A percentile compares a stretch with the other conserved stretches of the same genome.
These are phyloP conservation scores for Dactylellina haptotyla DNA, from an alignment of 2,329 filamentous ascomycete genomes.

Conservation along the genomic window DNA sequence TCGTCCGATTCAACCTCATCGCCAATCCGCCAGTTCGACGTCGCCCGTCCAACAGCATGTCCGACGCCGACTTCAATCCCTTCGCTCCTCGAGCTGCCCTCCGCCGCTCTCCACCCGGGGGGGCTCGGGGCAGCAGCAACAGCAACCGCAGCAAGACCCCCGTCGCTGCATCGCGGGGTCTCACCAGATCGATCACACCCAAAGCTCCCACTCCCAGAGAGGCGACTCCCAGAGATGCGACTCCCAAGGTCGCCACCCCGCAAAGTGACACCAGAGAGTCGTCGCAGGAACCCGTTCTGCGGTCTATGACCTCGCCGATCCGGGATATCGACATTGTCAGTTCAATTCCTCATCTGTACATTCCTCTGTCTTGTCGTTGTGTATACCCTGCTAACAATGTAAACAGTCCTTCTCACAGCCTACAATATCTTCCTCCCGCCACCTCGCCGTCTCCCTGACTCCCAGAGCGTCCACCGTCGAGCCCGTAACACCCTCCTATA, in stretches of 20 bases:
- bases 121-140: no score
- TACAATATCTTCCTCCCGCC: conserved; percentile 9
- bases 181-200: conserved; percentile 11
- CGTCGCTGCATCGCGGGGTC: conserved; percentile 10
- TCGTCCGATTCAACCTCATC: neutral
- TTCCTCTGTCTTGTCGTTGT: neutral
- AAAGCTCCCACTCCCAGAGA: neutral
- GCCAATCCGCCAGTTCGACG: neutral
- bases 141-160: no score
- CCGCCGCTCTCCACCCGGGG: conserved; percentile 38
- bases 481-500: conserved; percentile 34
- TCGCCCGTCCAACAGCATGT: conserved; percentile 7
- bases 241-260: neutral
- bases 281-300: conserved; percentile 3
- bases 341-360: neutral
- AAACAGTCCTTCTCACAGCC: conserved; percentile 14
- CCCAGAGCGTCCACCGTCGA: conserved; percentile 46
- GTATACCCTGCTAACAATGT: neutral
- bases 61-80: conserved; percentile 34
- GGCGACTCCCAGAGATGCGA: neutral
- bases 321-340: conserved; percentile 19
- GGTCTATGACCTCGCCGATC: conserved; percentile 42
- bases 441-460: conserved; percentile 20
- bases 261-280: conserved; percentile 9
- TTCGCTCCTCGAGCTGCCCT: conserved; percentile 38